Percentiles rank a stretch among this genome's conserved stretches.
phyloP scores from a whole-genome alignment of 1,284 basidiomycete species.

The Papiliotrema fonsecae region DNA sequence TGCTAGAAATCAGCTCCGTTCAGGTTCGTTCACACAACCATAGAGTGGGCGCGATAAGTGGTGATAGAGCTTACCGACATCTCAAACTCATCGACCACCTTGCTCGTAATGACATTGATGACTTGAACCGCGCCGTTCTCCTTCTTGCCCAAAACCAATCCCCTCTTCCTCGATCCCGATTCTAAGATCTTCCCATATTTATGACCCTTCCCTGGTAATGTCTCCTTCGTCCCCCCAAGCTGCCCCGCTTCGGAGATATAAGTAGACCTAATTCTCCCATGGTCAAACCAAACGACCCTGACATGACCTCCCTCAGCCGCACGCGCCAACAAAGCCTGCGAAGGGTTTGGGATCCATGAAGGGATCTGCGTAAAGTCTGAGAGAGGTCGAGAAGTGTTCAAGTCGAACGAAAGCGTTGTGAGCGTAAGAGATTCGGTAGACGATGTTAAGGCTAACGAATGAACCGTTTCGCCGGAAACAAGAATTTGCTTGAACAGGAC shows the following conservation, averaged over 20 bases:
- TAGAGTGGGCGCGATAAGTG: no score
- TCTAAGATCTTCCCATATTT: slow-evolving; percentile 29
- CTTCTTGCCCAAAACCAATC: slow-evolving; percentile 49
- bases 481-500: slow-evolving; percentile 62
- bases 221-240: slow-evolving; percentile 55
- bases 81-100: slow-evolving; percentile 58
- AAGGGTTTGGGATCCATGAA: slow-evolving; percentile 52
- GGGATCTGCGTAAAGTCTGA: slow-evolving; percentile 55
- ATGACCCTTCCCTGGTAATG: slow-evolving; percentile 40
- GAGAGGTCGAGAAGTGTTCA: slow-evolving; percentile 57
- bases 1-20: slow-evolving; percentile 18
- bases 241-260: slow-evolving; percentile 21
- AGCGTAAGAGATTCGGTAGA: slow-evolving; percentile 61
- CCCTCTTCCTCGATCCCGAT: slow-evolving; percentile 31
- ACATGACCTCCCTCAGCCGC: slow-evolving; percentile 38
- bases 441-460: slow-evolving; percentile 64
- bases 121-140: slow-evolving; percentile 58
- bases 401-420: slow-evolving; percentile 58
- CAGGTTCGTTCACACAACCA: no score
- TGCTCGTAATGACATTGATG: slow-evolving; percentile 52
- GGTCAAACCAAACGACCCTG: slow-evolving; percentile 63
- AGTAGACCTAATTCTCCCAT: slow-evolving; percentile 50
- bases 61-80: slow-evolving; percentile 52
- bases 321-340: slow-evolving; percentile 29
- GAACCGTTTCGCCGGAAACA: slow-evolving; percentile 55